Evolutionary conservation across 352 stramenopile species (phyloP).

Genomic region (Hyphochytrium catenoides): DNA sequence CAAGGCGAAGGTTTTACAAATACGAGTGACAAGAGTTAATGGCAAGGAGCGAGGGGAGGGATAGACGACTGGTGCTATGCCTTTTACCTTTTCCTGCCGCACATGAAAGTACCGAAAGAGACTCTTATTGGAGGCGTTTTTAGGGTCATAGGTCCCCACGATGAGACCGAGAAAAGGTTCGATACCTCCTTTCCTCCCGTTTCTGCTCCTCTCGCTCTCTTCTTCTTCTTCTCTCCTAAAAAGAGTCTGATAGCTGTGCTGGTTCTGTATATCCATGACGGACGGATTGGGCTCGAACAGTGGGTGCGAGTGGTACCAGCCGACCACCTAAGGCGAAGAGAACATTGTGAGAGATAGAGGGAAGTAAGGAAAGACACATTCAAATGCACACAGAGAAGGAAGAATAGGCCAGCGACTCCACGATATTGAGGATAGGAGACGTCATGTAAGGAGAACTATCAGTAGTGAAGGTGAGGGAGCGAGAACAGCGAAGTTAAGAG

Average conservation of each 20-base stretch:
- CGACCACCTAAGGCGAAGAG: conserved; percentile 66
- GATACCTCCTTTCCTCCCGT: conserved; percentile 10
- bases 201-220: not conserved
- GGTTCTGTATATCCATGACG: conserved; percentile 80
- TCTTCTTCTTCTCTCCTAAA: conserved; percentile 28
- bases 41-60: too few species aligned
- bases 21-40: too few species aligned
- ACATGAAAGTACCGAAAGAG: conserved; percentile 63
- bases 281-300: conserved; percentile 73
- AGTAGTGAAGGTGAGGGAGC: too few species aligned
- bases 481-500: too few species aligned
- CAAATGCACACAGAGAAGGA: too few species aligned
- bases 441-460: too few species aligned
- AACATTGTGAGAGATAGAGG: too few species aligned
- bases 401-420: too few species aligned
- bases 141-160: conserved; percentile 72
- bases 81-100: conserved; percentile 20
- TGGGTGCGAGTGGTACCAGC: conserved; percentile 86
- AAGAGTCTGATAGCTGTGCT: conserved; percentile 71
- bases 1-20: too few species aligned
- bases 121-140: conserved; percentile 31
- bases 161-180: conserved; percentile 84
- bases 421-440: too few species aligned
- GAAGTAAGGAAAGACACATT: too few species aligned
- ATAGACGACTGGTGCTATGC: too few species aligned